Percentiles rank a stretch among this genome's conserved stretches.
These are phyloP conservation scores for Trametes meyenii DNA, from an alignment of 768 basidiomycete species.

Conservation along the genomic window DNA sequence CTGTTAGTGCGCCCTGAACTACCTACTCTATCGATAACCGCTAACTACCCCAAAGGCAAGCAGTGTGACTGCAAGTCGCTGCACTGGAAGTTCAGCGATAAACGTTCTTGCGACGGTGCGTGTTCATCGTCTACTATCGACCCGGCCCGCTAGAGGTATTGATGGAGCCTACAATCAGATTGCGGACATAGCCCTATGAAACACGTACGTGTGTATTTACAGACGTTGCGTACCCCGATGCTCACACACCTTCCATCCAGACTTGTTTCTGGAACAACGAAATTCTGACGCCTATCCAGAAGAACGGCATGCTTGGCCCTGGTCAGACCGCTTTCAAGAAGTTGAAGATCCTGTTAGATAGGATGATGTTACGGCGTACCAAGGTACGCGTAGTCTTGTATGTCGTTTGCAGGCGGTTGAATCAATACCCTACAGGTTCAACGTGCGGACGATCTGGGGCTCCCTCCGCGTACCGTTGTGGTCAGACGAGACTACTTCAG, in stretches of 20 bases:
- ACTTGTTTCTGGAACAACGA: conserved; percentile 98
- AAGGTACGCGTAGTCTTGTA: conserved; percentile 50
- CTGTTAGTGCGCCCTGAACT: conserved; percentile 46
- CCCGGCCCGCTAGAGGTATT: conserved; percentile 3
- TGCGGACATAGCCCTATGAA: conserved; percentile 88
- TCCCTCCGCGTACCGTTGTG: conserved; percentile 90
- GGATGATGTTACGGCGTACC: conserved; percentile 94
- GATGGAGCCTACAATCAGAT: conserved; percentile 43
- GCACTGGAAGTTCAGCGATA: conserved; percentile 92
- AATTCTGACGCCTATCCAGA: conserved; percentile 95
- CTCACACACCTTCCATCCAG: conserved; percentile 37
- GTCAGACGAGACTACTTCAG: conserved; percentile 93
- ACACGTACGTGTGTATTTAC: conserved; percentile 49
- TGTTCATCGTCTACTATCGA: conserved; percentile 9
- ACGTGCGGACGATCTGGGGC: conserved; percentile 92
- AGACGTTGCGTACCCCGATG: no score
- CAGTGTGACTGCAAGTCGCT: conserved; percentile 91
- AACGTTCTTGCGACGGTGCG: conserved; percentile 79
- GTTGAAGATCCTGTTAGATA: conserved; percentile 82
- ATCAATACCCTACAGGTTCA: conserved; percentile 62
- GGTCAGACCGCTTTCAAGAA: conserved; percentile 90
- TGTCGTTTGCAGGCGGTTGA: conserved; percentile 1
- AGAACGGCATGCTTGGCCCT: conserved; percentile 78
- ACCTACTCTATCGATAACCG: no score
- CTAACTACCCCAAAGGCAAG: conserved; percentile 59